Base-by-base conservation (phyloP, 306 rosid genomes). In the Potentilla sterilis region DNA sequence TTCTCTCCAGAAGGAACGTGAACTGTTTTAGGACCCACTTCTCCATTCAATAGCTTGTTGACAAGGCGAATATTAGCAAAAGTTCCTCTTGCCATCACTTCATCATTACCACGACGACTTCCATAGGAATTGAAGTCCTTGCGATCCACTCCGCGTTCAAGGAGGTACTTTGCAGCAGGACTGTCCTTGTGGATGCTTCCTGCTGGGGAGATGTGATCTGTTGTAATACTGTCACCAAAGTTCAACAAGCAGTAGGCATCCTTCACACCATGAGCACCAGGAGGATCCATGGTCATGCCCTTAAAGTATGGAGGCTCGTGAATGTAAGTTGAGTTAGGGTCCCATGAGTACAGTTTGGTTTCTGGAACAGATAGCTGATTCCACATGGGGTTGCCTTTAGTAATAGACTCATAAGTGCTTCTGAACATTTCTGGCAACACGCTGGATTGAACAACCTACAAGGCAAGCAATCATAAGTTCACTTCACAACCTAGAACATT, bases 181-280 rank as follows among this genome's bases (percentile, higher is more conserved):
- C 97, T 95, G 65, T 95, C 97, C 85, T 89, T 95, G 80, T 92
- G 86, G 80, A 95, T 90, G 87, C 87, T 92, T 83, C 98, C 98
- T 10, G 98, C 95, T 41, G 97, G 97, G 71, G 97, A 95, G 85
- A 95, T 95, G 81, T 92, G 98, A 81, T 95, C 97, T 18, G 98
- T 95, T 44, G 97, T 92, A 52, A 92, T 92, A 83, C 97, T 91
- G 85, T 94, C 98, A 72, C 98, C 97, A 72, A 90, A 92, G 69
- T 87, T 92, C 79, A 94, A 77, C 67, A 94, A 79, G 84, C 97
- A 94, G 86, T 90, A 92, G 12, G 98, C 98, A 79, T 92, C 96
- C 84, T 87, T 94, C 62, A 94, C 97, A 44, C 93, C 88, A 75
- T 90, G 96, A 62, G 94, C 59, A 49, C 95, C 95, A 10, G 95